Conservation (phyloP, 129 eudicot genomes). For the Rutidosis leptorrhynchoides region DNA sequence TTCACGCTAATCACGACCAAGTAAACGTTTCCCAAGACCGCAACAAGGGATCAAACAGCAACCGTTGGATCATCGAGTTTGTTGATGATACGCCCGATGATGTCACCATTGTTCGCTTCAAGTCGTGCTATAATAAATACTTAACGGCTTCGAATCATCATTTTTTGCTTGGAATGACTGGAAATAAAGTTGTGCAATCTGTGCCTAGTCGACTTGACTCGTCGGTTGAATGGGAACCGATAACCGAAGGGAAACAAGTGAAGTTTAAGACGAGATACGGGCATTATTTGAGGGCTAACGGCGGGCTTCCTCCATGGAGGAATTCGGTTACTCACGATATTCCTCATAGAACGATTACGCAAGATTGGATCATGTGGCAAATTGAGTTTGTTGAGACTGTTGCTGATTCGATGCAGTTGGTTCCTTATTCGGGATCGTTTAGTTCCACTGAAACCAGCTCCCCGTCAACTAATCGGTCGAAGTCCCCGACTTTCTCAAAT, state of each 20-base stretch:
- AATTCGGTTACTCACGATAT: slow-evolving; percentile 72
- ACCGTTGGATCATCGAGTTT: slow-evolving; percentile 61
- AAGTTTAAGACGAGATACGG: slow-evolving; percentile 61
- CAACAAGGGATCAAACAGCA: slow-evolving; percentile 33
- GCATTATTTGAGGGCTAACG: slow-evolving; percentile 55
- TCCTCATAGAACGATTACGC: slow-evolving; percentile 61
- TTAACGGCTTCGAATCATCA: slow-evolving; percentile 66
- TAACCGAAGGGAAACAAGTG: slow-evolving; percentile 41
- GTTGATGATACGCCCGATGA: slow-evolving; percentile 37
- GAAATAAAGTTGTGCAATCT: slow-evolving; percentile 61
- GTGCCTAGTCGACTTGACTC: slow-evolving; percentile 52
- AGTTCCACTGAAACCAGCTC: slow-evolving; percentile 43
- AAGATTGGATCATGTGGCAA: slow-evolving; percentile 71
- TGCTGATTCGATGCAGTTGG: slow-evolving; percentile 29
- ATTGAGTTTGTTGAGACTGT: slow-evolving; percentile 48
- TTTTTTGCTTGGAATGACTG: slow-evolving; percentile 66
- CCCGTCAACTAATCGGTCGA: slow-evolving; percentile 26
- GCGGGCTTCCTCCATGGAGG: slow-evolving; percentile 74
- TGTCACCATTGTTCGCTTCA: slow-evolving; percentile 52
- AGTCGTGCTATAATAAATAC: slow-evolving; percentile 60
- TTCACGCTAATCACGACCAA: slow-evolving; percentile 60
- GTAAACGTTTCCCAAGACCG: slow-evolving; percentile 61
- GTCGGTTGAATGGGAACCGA: slow-evolving; percentile 72
- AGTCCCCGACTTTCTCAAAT: slow-evolving; percentile 40
- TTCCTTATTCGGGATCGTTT: slow-evolving; percentile 33